Conservation (phyloP, 768 basidiomycete species). For the Tricholoma sp. region DNA sequence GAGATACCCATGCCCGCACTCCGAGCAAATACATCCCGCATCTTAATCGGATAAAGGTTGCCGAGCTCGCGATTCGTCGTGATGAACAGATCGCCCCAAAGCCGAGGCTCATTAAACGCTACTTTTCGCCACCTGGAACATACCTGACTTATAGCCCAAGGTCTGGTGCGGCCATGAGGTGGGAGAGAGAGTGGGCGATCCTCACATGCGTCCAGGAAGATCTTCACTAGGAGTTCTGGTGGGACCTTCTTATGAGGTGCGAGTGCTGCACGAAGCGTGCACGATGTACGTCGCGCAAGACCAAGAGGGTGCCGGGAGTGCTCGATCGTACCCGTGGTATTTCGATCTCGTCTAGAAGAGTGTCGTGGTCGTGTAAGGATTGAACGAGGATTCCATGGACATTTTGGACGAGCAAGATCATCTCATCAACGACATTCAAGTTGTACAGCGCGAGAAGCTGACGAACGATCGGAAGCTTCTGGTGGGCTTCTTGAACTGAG, state of each 20-base stretch:
- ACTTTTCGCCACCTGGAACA: constrained; percentile 3
- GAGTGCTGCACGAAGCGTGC: background rate
- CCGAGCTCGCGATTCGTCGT: background rate
- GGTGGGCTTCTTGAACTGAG: too few species aligned
- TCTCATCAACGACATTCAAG: too few species aligned
- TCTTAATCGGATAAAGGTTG: background rate
- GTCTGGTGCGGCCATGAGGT: background rate
- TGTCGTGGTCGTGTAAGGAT: too few species aligned
- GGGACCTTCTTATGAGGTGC: constrained; percentile 1
- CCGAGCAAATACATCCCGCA: background rate
- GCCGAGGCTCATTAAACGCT: background rate
- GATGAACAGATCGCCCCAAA: background rate
- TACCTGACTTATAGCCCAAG: background rate
- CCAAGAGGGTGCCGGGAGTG: too few species aligned
- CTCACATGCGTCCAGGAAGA: background rate
- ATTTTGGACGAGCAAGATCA: too few species aligned
- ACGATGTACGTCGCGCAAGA: too few species aligned
- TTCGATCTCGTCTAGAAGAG: too few species aligned
- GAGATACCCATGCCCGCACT: background rate
- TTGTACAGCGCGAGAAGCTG: too few species aligned
- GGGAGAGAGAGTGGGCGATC: background rate
- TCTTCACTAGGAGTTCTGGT: background rate
- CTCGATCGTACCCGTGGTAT: too few species aligned
- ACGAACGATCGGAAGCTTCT: too few species aligned
- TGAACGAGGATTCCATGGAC: too few species aligned